Conservation (phyloP, 106 monocot species). For the Platanthera zijinensis region DNA sequence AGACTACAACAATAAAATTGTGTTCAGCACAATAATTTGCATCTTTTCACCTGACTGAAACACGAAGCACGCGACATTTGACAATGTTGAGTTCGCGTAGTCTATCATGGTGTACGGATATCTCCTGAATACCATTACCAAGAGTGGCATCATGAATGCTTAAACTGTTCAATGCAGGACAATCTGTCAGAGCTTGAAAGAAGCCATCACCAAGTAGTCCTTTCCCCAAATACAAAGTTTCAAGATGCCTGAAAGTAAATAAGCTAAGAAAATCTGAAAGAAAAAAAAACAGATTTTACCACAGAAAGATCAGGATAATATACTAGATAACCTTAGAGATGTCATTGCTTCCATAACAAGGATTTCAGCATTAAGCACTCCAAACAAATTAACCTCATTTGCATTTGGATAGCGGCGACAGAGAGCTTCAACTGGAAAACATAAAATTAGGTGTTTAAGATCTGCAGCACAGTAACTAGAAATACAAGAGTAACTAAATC, state of each 20-base stretch:
- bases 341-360: slow-evolving; percentile 62
- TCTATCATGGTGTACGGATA: slow-evolving; percentile 44
- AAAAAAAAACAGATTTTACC: not conserved
- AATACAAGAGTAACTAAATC: not conserved
- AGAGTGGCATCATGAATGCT: slow-evolving; percentile 39
- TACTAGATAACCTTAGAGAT: slow-evolving; percentile 48
- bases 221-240: slow-evolving; percentile 44
- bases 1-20: not conserved
- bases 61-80: slow-evolving; percentile 51
- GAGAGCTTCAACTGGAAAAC: slow-evolving; percentile 62
- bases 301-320: not conserved
- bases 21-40: not conserved
- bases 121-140: slow-evolving; percentile 47
- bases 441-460: not conserved
- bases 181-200: slow-evolving; percentile 41
- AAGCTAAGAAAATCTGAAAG: not conserved
- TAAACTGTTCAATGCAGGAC: slow-evolving; percentile 39
- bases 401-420: slow-evolving; percentile 82
- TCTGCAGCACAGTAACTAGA: not conserved
- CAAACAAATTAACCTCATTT: slow-evolving; percentile 58
- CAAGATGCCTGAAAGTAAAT: slow-evolving; percentile 36
- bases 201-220: slow-evolving; percentile 48
- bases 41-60: slow-evolving; percentile 45
- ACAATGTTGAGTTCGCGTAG: slow-evolving; percentile 46
- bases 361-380: slow-evolving; percentile 44